Evolutionary conservation across 2,329 filamentous ascomycete species (phyloP).

Genomic region (Fusarium sp.): DNA sequence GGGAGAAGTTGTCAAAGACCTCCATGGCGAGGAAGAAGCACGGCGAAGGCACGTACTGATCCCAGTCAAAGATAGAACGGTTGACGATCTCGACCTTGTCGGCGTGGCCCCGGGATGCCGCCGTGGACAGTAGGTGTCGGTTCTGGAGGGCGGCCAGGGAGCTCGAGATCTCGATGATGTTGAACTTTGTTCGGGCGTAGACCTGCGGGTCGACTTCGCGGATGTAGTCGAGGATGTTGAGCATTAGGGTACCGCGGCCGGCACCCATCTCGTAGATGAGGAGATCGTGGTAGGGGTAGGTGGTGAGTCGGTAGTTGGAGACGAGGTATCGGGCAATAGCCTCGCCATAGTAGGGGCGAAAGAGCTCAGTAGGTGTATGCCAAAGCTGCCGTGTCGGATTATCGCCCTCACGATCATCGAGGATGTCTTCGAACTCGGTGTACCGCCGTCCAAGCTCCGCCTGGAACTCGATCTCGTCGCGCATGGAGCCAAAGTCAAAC

Average conservation of each 20-base stretch:
- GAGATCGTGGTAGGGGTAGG: slow-evolving; percentile 95
- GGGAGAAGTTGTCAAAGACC: slow-evolving; percentile 98
- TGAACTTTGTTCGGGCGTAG: slow-evolving; percentile 92
- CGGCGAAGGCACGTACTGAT: slow-evolving; percentile 85
- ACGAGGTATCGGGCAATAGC: slow-evolving; percentile 96
- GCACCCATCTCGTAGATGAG: slow-evolving; percentile 99
- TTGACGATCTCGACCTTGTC: slow-evolving; percentile 96
- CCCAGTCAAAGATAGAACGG: slow-evolving; percentile 94
- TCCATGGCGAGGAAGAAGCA: slow-evolving; percentile 99
- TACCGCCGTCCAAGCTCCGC: slow-evolving; percentile 81
- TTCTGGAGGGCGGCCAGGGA: slow-evolving; percentile 83
- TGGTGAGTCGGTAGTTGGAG: slow-evolving; percentile 93
- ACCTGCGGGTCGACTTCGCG: slow-evolving; percentile 89
- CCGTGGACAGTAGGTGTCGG: slow-evolving; percentile 73
- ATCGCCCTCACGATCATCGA: slow-evolving; percentile 76
- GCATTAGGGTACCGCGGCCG: slow-evolving; percentile 96
- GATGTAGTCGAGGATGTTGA: slow-evolving; percentile 97
- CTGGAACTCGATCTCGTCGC: slow-evolving; percentile 89
- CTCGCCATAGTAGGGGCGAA: slow-evolving; percentile 96
- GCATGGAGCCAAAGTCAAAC: slow-evolving; percentile 85
- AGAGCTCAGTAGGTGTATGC: slow-evolving; percentile 98
- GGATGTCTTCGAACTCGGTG: slow-evolving; percentile 86
- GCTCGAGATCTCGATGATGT: slow-evolving; percentile 94
- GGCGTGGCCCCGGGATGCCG: slow-evolving; percentile 79
- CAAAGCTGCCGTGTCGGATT: slow-evolving; percentile 88